Conservation (phyloP, 768 basidiomycete genomes). For the Panaeolus cyanescens region DNA sequence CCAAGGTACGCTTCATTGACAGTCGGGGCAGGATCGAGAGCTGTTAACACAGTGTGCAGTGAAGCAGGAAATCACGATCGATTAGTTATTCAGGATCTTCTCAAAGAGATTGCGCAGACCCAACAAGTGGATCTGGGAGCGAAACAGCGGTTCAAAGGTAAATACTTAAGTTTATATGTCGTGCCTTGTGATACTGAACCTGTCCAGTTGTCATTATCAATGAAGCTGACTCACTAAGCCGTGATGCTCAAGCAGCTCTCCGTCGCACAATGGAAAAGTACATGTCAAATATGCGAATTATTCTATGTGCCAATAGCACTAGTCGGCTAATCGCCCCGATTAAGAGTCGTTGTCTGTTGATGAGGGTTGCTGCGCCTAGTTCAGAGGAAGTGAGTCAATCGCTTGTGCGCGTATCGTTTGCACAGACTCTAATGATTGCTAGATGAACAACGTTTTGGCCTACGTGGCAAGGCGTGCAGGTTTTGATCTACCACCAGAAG, state of each 20-base stretch:
- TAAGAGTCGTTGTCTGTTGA: conserved; percentile 89
- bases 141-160: conserved; percentile 96
- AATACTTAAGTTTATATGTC: conserved; percentile 7
- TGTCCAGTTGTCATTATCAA: conserved; percentile 92
- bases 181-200: background rate
- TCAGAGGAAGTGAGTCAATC: conserved; percentile 60
- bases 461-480: conserved; percentile 80
- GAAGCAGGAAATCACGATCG: conserved; percentile 96
- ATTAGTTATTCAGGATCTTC: conserved; percentile 92
- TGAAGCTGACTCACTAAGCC: conserved; percentile 91
- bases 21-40: background rate
- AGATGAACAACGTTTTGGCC: conserved; percentile 83
- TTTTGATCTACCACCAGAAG: conserved; percentile 80
- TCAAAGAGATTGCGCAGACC: conserved; percentile 98
- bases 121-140: conserved; percentile 97
- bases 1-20: conserved; percentile 66
- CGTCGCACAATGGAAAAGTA: conserved; percentile 99
- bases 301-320: conserved; percentile 95
- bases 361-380: conserved; percentile 89
- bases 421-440: conserved; percentile 4
- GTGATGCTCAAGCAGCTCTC: conserved; percentile 96
- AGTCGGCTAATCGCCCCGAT: conserved; percentile 96
- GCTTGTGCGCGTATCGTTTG: conserved; percentile 4
- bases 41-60: conserved; percentile 40
- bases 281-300: conserved; percentile 96